Base-by-base conservation (phyloP, 129 eudicot genomes). In the Solidago caesia region DNA sequence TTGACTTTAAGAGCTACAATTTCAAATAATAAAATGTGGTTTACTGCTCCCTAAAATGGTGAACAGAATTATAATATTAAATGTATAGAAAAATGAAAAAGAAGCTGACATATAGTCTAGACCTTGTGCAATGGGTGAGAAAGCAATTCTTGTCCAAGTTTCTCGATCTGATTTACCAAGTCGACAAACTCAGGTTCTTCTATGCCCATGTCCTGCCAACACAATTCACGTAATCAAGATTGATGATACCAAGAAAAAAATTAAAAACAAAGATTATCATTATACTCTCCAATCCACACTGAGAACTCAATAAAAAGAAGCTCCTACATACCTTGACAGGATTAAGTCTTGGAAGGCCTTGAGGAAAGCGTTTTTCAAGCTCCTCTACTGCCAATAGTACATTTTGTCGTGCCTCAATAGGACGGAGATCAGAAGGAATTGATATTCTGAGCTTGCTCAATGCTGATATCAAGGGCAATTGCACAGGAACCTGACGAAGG, bases 331-430 rank as follows among this genome's bases (percentile, higher is more conserved):
- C 99, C 97, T 95, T 91, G 33, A 89, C 94, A 66, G 97, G 99
- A 74, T 95, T 89, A 73, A 95, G 99, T 84, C 91, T 95, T 72
- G 99, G 99, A 61, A 95, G 88, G 71, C 99, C 99, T 81, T 85
- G 90, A 56, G 97, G 94, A 73, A 87, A 95, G 44, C 99, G 97
- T 73, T 82, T 95, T 65, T 79, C 95, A 58, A 95, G 92, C 82
- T 95, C 97, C 71, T 95, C 89, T 21, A 95, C 90, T n/a, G 96
- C 97, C 75, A 91, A 81, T 29, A 95, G 86, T 65, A 91, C 78
- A 76, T 82, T 89, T 79, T 95, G 89, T 61, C 99, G 81, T 27
- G 89, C 91, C 81, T 95, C 99, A 45, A 74, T 44, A 48, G 99
- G 99, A 48, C 99, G 91, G 53, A 95, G 90, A 73, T 95, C 99